These are phyloP conservation scores for Myrmaecium sp. DNA, from an alignment of 2,329 filamentous ascomycete species.

Conservation along the genomic window DNA sequence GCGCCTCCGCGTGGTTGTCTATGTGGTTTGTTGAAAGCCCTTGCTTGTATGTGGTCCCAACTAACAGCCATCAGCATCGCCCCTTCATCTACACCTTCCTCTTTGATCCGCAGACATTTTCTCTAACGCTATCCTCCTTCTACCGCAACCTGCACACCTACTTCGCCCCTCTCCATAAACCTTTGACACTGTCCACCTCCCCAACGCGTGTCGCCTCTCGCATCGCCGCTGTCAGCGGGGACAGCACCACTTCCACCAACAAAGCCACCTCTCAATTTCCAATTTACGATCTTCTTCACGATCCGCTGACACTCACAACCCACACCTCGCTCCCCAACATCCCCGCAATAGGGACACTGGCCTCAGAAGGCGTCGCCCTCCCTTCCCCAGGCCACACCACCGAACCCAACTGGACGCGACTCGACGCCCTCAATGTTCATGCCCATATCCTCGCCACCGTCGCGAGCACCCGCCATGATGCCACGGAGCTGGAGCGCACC, in stretches of 20 bases:
- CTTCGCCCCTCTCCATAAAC: constrained; percentile 29
- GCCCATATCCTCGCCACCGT: constrained; percentile 41
- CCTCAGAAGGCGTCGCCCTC: constrained; percentile 18
- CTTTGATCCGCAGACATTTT: constrained; percentile 45
- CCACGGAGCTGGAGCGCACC: constrained; percentile 38
- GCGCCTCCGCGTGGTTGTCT: constrained; percentile 49
- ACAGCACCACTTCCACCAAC: constrained; percentile 18
- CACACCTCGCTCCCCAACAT: constrained; percentile 49
- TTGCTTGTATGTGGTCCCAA: background rate
- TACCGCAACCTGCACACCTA: constrained; percentile 35
- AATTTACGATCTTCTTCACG: constrained; percentile 44
- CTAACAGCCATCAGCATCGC: constrained; percentile 25
- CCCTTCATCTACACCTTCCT: constrained; percentile 68
- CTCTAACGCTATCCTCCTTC: constrained; percentile 27
- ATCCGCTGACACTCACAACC: constrained; percentile 39
- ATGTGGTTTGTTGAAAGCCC: constrained; percentile 31
- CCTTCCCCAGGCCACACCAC: constrained; percentile 1
- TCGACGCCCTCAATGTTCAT: constrained; percentile 46
- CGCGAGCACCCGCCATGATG: constrained; percentile 27
- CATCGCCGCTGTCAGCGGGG: constrained; percentile 20
- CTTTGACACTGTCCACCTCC: constrained; percentile 26
- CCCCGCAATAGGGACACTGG: constrained; percentile 32
- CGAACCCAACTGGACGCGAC: constrained; percentile 28
- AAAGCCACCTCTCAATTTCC: constrained; percentile 11
- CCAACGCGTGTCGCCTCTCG: constrained; percentile 24